Base-by-base conservation (phyloP, 345 rosid species). In the Citrus australasica region DNA sequence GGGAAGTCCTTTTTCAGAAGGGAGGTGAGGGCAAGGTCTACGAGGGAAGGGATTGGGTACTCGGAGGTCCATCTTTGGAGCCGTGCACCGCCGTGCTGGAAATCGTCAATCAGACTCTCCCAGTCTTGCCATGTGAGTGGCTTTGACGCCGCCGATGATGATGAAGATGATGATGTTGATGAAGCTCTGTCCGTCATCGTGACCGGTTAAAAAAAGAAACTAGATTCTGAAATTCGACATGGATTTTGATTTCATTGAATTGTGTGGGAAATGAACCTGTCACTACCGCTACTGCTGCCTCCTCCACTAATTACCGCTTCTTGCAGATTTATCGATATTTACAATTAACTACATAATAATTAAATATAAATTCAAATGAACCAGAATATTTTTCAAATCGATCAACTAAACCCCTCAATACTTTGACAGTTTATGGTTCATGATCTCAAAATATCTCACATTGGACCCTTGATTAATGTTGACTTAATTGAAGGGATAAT, bases 91-190 rank as follows among this genome's bases (percentile, higher is more conserved):
- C 93, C 88, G 72, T 86, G 74, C 77, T 89, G 97, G 89, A 94
- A 92, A 69, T 92, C 97, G 14, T 89, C 94, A 80, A 94, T 87
- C 9, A 94, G 86, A 55, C 79, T 71, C 65, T 96, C 97, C 99
- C 99, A 96, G 13, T 94, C 98, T 46, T 89, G 97, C 61, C 88
- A 72, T 14, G 91, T 79, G 75, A 88, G 86, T 64, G 88, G 87
- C 81, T 82, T 92, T 64, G 76, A 67, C 71, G 83, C 83, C 60
- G 78, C 76, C 38, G 64, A 19, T 59, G 32, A 53, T 51, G 56
- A 14, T 51, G 56, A 51, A 14, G 56, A 51, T 51, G 56, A 51
- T 17, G 56, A 4, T 53, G 56, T 4, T 17, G 22, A 53, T 17
- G 58, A 17, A 16, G 58, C 22, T 72, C 79, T 88, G 71, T 86